Percentiles rank a stretch among this genome's conserved stretches.
Evolutionary conservation across 441 rosid species (phyloP).

Genomic region (Melastoma candidum): DNA sequence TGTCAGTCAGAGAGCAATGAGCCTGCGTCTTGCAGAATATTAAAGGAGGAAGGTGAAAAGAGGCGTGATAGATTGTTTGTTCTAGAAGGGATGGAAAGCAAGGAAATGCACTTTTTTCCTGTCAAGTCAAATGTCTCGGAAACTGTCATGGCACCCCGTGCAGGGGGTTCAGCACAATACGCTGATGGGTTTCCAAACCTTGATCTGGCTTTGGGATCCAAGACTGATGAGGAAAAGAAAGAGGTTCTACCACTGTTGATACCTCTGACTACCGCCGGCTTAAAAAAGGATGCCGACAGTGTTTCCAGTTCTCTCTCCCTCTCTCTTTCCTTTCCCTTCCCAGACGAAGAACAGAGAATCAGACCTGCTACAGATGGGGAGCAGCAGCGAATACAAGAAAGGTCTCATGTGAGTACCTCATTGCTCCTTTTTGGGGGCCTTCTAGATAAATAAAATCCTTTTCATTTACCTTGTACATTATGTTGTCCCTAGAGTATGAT

Average conservation of each 20-base stretch:
- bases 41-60: conserved; percentile 13
- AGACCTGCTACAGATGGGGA: conserved; percentile 50
- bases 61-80: conserved; percentile 33
- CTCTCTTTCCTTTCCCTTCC: conserved; percentile 70
- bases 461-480: conserved; percentile 23
- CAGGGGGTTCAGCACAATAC: conserved; percentile 21
- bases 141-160: conserved; percentile 27
- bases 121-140: conserved; percentile 32
- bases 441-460: conserved; percentile 32
- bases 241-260: conserved; percentile 47
- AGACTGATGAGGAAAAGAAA: conserved; percentile 35
- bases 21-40: conserved; percentile 22
- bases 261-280: conserved; percentile 24
- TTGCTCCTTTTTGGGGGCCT: conserved; percentile 65
- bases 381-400: conserved; percentile 40
- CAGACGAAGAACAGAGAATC: conserved; percentile 34
- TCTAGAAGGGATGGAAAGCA: conserved; percentile 32
- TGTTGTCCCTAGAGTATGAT: conserved; percentile 22
- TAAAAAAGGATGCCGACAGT: conserved; percentile 42
- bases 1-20: conserved; percentile 26
- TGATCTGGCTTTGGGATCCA: conserved; percentile 88
- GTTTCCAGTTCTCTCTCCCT: conserved; percentile 74
- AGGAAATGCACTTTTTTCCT: conserved; percentile 69
- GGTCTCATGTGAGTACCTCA: conserved; percentile 53
- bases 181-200: conserved; percentile 56